Evolutionary conservation across 805 yeast species (phyloP).

Genomic region (Candida koratica): DNA sequence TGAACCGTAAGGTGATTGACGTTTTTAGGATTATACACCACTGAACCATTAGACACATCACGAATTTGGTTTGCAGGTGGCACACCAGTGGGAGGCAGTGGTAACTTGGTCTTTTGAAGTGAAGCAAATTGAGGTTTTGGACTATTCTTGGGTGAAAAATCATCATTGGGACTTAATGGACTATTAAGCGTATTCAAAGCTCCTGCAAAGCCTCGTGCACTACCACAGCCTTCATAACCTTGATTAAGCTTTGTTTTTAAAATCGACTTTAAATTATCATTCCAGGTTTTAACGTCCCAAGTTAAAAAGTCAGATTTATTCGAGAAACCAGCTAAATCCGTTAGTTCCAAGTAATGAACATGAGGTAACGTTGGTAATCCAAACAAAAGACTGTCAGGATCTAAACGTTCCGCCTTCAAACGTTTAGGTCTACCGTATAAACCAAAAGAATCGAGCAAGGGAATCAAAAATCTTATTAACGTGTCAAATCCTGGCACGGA

Average conservation of each 20-base stretch:
- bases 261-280: conserved; percentile 24
- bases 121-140: conserved; percentile 3
- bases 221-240: conserved; percentile 77
- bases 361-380: conserved; percentile 45
- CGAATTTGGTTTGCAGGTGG: conserved; percentile 4
- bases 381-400: conserved; percentile 37
- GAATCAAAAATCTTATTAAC: conserved; percentile 40
- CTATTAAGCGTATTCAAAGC: conserved; percentile 52
- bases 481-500: conserved; percentile 50
- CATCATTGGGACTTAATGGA: conserved; percentile 20
- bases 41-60: conserved; percentile 13
- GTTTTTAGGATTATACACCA: conserved; percentile 13
- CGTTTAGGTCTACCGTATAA: conserved; percentile 44
- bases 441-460: conserved; percentile 41
- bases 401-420: conserved; percentile 40
- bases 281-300: conserved; percentile 40
- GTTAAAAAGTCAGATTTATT: conserved; percentile 21
- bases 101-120: conserved; percentile 5
- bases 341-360: conserved; percentile 39
- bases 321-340: conserved; percentile 25
- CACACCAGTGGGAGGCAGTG: neutral
- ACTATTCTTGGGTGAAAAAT: conserved; percentile 3
- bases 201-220: conserved; percentile 56
- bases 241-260: conserved; percentile 33
- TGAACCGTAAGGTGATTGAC: conserved; percentile 12